These are phyloP conservation scores for Adansonia grandidieri DNA, from an alignment of 441 rosid genomes.

Conservation along the genomic window DNA sequence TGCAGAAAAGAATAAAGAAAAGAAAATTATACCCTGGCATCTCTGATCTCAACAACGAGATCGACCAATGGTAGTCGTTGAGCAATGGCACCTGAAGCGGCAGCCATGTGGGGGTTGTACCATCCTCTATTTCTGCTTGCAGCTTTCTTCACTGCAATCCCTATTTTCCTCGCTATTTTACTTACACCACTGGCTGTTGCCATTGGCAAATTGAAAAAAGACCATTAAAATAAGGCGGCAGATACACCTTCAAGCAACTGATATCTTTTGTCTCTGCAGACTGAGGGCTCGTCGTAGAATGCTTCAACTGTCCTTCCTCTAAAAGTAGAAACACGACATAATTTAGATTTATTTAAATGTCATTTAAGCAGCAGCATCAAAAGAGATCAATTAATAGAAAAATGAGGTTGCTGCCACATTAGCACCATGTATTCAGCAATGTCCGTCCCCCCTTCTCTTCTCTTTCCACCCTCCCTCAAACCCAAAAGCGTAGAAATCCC, in stretches of 20 bases:
- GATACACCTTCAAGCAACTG: constrained; percentile 67
- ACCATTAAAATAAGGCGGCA: neutral
- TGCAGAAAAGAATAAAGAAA: constrained; percentile 14
- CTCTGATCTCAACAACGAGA: constrained; percentile 61
- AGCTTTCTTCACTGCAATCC: constrained; percentile 44
- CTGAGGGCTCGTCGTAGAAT: constrained; percentile 56
- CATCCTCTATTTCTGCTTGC: constrained; percentile 48
- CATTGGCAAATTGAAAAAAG: constrained; percentile 23
- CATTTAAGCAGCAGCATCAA: too few species aligned
- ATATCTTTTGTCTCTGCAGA: constrained; percentile 80
- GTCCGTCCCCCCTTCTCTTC: too few species aligned
- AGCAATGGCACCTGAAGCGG: constrained; percentile 62
- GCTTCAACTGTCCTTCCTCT: constrained; percentile 85
- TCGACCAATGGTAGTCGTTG: constrained; percentile 67
- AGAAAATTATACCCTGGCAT: constrained; percentile 57
- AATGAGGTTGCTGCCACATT: too few species aligned
- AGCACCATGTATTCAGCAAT: too few species aligned
- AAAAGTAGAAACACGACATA: constrained; percentile 1
- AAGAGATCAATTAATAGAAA: too few species aligned
- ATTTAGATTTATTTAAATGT: neutral
- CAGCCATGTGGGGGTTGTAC: constrained; percentile 69
- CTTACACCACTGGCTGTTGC: constrained; percentile 31
- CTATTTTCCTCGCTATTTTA: constrained; percentile 48
- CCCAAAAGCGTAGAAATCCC: too few species aligned
- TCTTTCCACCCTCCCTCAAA: too few species aligned